Evolutionary conservation across 345 rosid species (phyloP).

Genomic region (Eucalyptus globulus): DNA sequence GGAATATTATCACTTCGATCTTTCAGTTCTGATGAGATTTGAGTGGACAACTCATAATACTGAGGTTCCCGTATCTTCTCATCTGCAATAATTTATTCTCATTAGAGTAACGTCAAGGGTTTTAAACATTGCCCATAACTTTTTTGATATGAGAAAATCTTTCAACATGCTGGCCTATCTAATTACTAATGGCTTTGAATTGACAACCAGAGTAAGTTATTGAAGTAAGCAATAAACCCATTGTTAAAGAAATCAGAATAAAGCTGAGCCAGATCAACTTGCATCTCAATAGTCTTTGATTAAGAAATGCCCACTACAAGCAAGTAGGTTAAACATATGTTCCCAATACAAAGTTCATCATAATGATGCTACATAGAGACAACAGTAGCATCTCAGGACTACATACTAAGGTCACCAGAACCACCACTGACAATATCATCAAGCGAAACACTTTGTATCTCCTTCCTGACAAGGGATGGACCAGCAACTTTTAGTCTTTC

Average conservation of each 20-base stretch:
- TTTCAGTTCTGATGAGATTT: slow-evolving; percentile 17
- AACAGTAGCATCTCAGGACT: slow-evolving; percentile 28
- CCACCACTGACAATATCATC: slow-evolving; percentile 86
- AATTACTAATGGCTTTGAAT: not conserved
- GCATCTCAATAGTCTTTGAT: not conserved
- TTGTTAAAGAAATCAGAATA: not conserved
- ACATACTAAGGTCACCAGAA: slow-evolving; percentile 67
- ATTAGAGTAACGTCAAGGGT: not conserved
- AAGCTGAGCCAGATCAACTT: slow-evolving; percentile 3
- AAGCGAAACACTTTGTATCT: slow-evolving; percentile 66
- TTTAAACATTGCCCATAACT: not conserved
- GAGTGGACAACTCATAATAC: slow-evolving; percentile 13
- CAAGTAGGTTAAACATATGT: not conserved
- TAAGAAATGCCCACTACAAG: not conserved
- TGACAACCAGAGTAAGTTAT: not conserved
- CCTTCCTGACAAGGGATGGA: slow-evolving; percentile 63
- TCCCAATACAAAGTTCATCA: not conserved
- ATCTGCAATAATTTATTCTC: slow-evolving; percentile 30
- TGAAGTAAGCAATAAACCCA: not conserved
- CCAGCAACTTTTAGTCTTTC: slow-evolving; percentile 50
- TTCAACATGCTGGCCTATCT: not conserved
- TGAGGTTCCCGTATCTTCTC: slow-evolving; percentile 25
- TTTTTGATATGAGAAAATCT: not conserved
- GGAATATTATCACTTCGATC: slow-evolving; percentile 25
- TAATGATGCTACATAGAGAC: slow-evolving; percentile 13